phyloP scores from a whole-genome alignment of 2,329 filamentous ascomycete genomes.

The Penicillium sp. region DNA sequence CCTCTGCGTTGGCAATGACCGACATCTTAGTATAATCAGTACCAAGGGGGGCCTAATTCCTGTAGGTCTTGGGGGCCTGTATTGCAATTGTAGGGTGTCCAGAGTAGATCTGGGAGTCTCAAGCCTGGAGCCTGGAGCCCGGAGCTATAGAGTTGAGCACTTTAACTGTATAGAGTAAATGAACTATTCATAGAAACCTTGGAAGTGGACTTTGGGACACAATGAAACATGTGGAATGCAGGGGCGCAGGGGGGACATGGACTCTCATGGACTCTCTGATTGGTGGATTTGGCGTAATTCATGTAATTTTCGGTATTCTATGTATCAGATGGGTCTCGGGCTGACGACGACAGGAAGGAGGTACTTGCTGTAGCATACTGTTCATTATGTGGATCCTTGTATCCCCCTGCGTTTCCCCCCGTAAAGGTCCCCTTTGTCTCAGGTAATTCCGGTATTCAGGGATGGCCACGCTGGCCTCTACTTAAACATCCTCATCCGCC shows the following conservation, averaged over 20 bases:
- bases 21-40: neutral
- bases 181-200: neutral
- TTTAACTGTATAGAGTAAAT: neutral
- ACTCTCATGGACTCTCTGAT: too few species aligned
- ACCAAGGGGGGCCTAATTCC: neutral
- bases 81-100: neutral
- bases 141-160: neutral
- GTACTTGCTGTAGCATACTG: constrained; percentile 4
- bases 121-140: too few species aligned
- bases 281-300: neutral
- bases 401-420: neutral
- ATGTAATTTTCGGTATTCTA: neutral
- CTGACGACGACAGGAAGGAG: neutral
- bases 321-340: neutral
- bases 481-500: constrained; percentile 28
- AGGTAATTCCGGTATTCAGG: neutral
- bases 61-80: neutral
- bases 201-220: neutral
- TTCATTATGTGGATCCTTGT: neutral
- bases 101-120: too few species aligned
- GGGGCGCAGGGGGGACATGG: constrained; percentile 5
- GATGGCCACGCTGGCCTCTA: constrained; percentile 42
- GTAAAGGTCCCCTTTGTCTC: neutral
- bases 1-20: neutral
- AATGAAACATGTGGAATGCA: constrained; percentile 7